Conservation (phyloP, 139 green algal genomes). For the Deuterostichococcus epilithicus region DNA sequence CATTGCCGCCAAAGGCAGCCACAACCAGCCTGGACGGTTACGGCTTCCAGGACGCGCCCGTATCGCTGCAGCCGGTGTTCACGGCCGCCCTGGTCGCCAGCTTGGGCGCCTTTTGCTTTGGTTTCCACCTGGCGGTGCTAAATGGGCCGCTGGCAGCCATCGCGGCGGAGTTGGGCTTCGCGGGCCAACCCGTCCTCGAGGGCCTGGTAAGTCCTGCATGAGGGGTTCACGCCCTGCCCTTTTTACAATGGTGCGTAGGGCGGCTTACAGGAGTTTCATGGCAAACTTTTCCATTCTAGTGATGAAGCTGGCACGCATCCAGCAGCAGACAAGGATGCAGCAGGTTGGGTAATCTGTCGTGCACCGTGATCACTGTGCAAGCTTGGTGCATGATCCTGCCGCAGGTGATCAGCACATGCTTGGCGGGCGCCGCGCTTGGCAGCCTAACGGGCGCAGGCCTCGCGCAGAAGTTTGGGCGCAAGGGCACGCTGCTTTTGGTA, state of each 20-base stretch:
- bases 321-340: no score
- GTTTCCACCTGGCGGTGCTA: conserved; percentile 81
- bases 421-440: conserved; percentile 74
- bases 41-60: background rate
- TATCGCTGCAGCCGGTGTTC: conserved; percentile 5
- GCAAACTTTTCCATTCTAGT: no score
- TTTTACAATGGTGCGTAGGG: no score
- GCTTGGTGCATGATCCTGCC: background rate
- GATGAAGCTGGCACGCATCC: no score
- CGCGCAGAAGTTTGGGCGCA: conserved; percentile 70
- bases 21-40: background rate
- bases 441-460: conserved; percentile 60
- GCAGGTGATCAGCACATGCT: conserved; percentile 78
- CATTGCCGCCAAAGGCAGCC: background rate
- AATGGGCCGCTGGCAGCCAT: conserved; percentile 87
- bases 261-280: no score
- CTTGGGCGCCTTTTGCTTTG: conserved; percentile 77
- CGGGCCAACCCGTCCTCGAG: conserved; percentile 57
- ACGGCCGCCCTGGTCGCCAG: conserved; percentile 36
- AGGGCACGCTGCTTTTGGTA: conserved; percentile 61
- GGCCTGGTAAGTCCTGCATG: conserved; percentile 61
- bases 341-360: no score
- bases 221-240: no score
- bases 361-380: no score
- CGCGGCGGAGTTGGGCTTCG: conserved; percentile 74